These are phyloP conservation scores for Podaxis sp. DNA, from an alignment of 768 basidiomycete species.

Conservation along the genomic window DNA sequence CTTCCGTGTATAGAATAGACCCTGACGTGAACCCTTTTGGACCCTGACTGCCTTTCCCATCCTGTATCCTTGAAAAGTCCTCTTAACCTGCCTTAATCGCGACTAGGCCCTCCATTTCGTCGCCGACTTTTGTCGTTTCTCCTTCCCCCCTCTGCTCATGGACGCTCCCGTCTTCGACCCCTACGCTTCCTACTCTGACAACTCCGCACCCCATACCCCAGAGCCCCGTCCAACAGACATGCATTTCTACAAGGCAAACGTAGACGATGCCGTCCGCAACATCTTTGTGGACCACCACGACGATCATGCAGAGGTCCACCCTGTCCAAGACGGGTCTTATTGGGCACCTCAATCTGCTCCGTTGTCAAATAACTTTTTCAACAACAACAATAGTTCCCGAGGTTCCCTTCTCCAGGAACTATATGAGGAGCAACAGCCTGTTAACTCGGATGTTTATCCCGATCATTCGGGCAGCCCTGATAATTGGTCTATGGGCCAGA, in stretches of 20 bases:
- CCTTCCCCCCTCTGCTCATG: slow-evolving; percentile 29
- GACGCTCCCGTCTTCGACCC: slow-evolving; percentile 55
- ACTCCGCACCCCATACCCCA: slow-evolving; percentile 72
- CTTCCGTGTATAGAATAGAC: not conserved
- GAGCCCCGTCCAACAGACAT: slow-evolving; percentile 30
- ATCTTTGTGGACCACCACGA: slow-evolving; percentile 52
- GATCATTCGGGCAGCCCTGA: slow-evolving; percentile 13
- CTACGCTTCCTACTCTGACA: slow-evolving; percentile 66
- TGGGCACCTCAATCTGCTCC: slow-evolving; percentile 30
- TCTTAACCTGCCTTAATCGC: slow-evolving; percentile 13
- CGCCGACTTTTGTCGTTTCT: slow-evolving; percentile 11
- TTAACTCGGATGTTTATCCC: slow-evolving; percentile 8
- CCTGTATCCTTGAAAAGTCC: slow-evolving; percentile 9
- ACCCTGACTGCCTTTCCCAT: slow-evolving; percentile 11
- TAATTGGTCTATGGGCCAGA: slow-evolving; percentile 38
- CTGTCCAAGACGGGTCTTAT: slow-evolving; percentile 30
- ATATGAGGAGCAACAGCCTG: slow-evolving; percentile 43
- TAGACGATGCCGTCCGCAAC: slow-evolving; percentile 48
- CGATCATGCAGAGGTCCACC: slow-evolving; percentile 43
- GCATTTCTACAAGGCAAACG: slow-evolving; percentile 28
- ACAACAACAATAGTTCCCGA: slow-evolving; percentile 31
- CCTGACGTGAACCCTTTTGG: not conserved
- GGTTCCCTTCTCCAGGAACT: slow-evolving; percentile 70
- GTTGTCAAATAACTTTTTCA: slow-evolving; percentile 30
- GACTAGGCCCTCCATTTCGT: slow-evolving; percentile 11